Evolutionary conservation across 768 basidiomycete genomes (phyloP).

Genomic region (Rhodotorula babjevae): DNA sequence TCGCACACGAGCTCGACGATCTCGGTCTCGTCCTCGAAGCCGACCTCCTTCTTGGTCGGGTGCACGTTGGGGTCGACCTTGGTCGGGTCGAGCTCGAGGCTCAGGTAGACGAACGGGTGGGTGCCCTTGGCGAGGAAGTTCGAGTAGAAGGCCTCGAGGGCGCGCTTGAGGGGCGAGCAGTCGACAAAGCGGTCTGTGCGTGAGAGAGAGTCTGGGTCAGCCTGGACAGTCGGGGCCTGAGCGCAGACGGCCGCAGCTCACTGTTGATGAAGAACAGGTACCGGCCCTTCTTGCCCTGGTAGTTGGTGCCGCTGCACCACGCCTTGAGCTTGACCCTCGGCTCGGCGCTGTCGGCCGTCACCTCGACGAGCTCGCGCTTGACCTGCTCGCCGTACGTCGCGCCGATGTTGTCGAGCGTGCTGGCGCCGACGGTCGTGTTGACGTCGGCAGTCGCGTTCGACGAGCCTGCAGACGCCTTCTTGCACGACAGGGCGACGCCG

Average conservation of each 20-base stretch:
- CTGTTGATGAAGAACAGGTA: slow-evolving; percentile 94
- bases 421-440: slow-evolving; percentile 52
- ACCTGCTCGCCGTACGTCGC: slow-evolving; percentile 74
- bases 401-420: slow-evolving; percentile 65
- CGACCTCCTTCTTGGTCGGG: slow-evolving; percentile 86
- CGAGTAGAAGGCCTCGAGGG: slow-evolving; percentile 78
- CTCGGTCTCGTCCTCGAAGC: slow-evolving; percentile 79
- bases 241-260: slow-evolving; percentile 49
- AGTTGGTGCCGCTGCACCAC: slow-evolving; percentile 79
- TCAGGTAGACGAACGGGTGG: slow-evolving; percentile 87
- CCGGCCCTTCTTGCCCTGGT: slow-evolving; percentile 76
- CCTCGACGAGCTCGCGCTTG: slow-evolving; percentile 63
- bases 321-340: slow-evolving; percentile 68
- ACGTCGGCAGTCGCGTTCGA: slow-evolving; percentile 24
- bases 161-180: slow-evolving; percentile 75
- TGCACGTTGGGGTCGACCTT: slow-evolving; percentile 96
- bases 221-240: too few relatives aligned
- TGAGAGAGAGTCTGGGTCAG: neutral
- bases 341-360: slow-evolving; percentile 47
- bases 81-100: slow-evolving; percentile 74
- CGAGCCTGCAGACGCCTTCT: slow-evolving; percentile 59
- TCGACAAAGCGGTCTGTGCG: slow-evolving; percentile 81
- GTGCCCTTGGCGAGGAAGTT: slow-evolving; percentile 81
- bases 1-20: slow-evolving; percentile 74
- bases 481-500: slow-evolving; percentile 78